These are phyloP conservation scores for Verbena officinalis DNA, from an alignment of 257 asterid genomes.

Conservation along the genomic window DNA sequence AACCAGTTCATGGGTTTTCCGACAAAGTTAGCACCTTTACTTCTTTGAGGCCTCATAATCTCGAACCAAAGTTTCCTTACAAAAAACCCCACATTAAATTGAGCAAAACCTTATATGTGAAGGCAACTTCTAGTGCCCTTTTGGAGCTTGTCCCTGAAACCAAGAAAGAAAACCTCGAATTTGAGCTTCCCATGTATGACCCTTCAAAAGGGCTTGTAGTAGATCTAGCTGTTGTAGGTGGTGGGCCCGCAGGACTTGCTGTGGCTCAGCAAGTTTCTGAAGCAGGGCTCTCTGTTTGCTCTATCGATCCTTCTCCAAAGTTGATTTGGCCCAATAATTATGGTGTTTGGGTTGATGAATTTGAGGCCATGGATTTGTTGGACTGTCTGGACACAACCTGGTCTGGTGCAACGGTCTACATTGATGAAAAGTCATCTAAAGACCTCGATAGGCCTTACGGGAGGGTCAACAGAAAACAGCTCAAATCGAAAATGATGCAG, in stretches of 20 bases:
- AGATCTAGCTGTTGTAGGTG: constrained; percentile 95
- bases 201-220: constrained; percentile 66
- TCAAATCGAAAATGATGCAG: constrained; percentile 96
- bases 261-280: constrained; percentile 98
- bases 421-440: constrained; percentile 61
- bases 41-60: constrained; percentile 56
- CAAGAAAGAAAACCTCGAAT: constrained; percentile 89
- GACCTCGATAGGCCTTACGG: constrained; percentile 90
- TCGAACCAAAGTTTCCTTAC: constrained; percentile 39
- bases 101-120: constrained; percentile 41
- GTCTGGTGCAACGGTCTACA: constrained; percentile 82
- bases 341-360: constrained; percentile 99
- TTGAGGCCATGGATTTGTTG: constrained; percentile 95
- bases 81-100: constrained; percentile 45
- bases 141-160: constrained; percentile 93
- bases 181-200: constrained; percentile 90
- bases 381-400: constrained; percentile 95
- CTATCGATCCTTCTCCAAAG: constrained; percentile 88
- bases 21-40: constrained; percentile 54
- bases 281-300: constrained; percentile 94
- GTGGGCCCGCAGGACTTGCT: constrained; percentile 98
- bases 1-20: constrained; percentile 58
- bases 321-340: constrained; percentile 96
- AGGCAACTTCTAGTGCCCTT: constrained; percentile 65
- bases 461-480: constrained; percentile 82